Base-by-base conservation (phyloP, 192 early-diverging fungal species). In the Entrophospora sp. region DNA sequence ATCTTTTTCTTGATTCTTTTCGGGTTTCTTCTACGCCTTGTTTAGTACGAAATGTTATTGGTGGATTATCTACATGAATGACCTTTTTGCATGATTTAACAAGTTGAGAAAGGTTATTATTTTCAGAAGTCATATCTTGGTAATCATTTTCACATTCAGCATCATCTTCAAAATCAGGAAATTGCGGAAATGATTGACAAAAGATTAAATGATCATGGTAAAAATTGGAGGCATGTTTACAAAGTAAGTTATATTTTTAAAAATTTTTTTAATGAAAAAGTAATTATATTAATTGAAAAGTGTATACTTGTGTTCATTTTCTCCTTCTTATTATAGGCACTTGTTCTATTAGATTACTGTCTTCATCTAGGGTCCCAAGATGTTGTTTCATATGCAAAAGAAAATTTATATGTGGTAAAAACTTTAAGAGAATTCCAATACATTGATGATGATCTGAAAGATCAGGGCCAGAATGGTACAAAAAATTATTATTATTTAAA, bases 171-270 rank as follows among this genome's bases (percentile, higher is more conserved):
- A n/a, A n/a, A n/a, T n/a, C n/a, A n/a, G n/a, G 95, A 93, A 65
- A 91, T 99, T 52, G 96, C 97, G 95, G 92, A 96, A 68, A 94
- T 99, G 75, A 71, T 99, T 30, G 95, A 99, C 72, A 97, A 96
- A 81, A 84, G 95, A 10, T 77, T 99, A 71, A 96, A 97, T 69
- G 96, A 99, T 77, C 88, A 87, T 68, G 96, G 96, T 36, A 95
- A 94, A 77, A 88, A 95, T 78, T 99, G 96, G 96, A 80, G 95
- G 60, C 96, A 99, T 75, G 95, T 99, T 30, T 97, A 90, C 74
- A 98, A 98, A 80, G 91, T 92, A 79, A 71, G 57, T 46, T 42
- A 28, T 44, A n/a, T n/a, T n/a, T n/a, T n/a, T n/a, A n/a, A n/a
- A n/a, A n/a, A n/a, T n/a, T n/a, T n/a, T n/a, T n/a, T 30, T 36